These are phyloP conservation scores for Podila epigama DNA, from an alignment of 192 early-diverging fungal species.

Conservation along the genomic window DNA sequence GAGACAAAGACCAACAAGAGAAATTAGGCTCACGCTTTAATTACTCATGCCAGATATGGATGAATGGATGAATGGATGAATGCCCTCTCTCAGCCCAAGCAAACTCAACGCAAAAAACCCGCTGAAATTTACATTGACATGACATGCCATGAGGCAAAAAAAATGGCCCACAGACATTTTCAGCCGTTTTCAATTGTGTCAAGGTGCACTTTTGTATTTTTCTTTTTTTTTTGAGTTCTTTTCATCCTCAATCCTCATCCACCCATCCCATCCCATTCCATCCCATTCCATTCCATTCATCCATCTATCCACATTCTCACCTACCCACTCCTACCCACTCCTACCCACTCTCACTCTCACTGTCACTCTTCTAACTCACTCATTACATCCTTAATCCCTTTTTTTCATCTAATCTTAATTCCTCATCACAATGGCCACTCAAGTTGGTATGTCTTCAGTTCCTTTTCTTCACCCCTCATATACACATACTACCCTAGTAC, in stretches of 20 bases:
- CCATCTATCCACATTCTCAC: not conserved
- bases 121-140: no score
- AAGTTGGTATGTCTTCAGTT: constrained; percentile 30
- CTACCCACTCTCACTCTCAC: not conserved
- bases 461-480: no score
- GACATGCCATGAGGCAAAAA: no score
- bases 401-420: not conserved
- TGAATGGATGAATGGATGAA: no score
- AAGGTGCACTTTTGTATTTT: not conserved
- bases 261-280: constrained; percentile 4
- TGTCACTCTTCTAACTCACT: not conserved
- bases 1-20: no score
- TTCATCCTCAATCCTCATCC: not conserved
- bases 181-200: no score
- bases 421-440: constrained; percentile 19
- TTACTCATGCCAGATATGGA: no score
- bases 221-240: not conserved
- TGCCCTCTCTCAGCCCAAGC: no score
- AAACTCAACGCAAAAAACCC: no score
- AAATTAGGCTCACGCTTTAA: no score
- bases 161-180: no score
- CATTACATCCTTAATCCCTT: not conserved
- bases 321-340: not conserved
- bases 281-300: not conserved
- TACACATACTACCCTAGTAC: not conserved